Percentiles rank a stretch among this genome's conserved stretches.
Conservation (phyloP, 495 filamentous ascomycete genomes). For the Tetracladium setigerum region DNA sequence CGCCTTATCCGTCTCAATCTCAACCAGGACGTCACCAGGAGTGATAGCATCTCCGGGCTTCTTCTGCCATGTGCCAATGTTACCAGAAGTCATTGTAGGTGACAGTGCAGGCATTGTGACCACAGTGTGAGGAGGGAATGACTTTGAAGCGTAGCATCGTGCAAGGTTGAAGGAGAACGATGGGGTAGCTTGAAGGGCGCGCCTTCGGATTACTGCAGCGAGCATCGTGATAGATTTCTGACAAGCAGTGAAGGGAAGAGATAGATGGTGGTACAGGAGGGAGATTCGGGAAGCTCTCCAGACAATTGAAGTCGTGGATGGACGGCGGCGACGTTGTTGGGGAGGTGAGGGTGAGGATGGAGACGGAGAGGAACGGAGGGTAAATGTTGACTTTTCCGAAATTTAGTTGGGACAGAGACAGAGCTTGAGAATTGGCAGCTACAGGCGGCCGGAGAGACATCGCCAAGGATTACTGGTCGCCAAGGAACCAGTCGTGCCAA, state of each 20-base stretch:
- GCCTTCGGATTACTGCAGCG: slow-evolving; percentile 44
- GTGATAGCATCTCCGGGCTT: slow-evolving; percentile 80
- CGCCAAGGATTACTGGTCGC: too few species aligned
- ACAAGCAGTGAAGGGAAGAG: slow-evolving; percentile 20
- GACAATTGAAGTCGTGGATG: slow-evolving; percentile 22
- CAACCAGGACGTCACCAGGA: slow-evolving; percentile 95
- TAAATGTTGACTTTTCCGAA: slow-evolving; percentile 9
- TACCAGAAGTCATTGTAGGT: slow-evolving; percentile 93
- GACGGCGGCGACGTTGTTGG: slow-evolving; percentile 10
- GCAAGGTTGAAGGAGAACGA: slow-evolving; percentile 37
- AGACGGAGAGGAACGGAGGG: slow-evolving; percentile 1
- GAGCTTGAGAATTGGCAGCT: neutral
- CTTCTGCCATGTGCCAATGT: slow-evolving; percentile 98
- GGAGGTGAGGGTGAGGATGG: slow-evolving; percentile 1
- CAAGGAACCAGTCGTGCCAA: too few species aligned
- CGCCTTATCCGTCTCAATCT: slow-evolving; percentile 99
- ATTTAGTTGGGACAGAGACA: neutral
- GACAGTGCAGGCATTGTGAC: slow-evolving; percentile 98
- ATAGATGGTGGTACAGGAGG: slow-evolving; percentile 20
- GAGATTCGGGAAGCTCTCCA: slow-evolving; percentile 14
- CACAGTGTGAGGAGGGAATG: slow-evolving; percentile 85
- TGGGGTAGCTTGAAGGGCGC: slow-evolving; percentile 39
- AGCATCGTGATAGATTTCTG: slow-evolving; percentile 35
- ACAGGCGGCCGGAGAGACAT: neutral
- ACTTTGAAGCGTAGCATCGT: slow-evolving; percentile 48